Evolutionary conservation across 2,329 filamentous ascomycete genomes (phyloP).

Genomic region (Fusarium tuaranense): DNA sequence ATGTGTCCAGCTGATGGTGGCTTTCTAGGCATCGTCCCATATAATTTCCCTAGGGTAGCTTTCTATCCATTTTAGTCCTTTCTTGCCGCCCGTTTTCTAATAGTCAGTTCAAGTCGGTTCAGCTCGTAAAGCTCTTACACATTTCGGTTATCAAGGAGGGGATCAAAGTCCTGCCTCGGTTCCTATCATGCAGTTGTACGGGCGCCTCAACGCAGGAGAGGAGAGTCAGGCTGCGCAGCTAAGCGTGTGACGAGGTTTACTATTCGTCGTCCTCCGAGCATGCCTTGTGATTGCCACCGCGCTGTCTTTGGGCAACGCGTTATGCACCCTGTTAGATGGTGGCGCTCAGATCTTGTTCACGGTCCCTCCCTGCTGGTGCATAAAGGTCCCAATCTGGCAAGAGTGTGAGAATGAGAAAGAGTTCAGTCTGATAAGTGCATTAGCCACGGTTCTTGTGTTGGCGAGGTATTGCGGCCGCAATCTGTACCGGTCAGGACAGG

Average conservation of each 20-base stretch:
- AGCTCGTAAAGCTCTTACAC: conserved; percentile 25
- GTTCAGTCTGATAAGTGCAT: neutral
- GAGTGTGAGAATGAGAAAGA: neutral
- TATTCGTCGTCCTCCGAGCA: neutral
- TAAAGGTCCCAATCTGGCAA: conserved; percentile 6
- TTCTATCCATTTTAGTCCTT: neutral
- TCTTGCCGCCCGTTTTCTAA: conserved; percentile 16
- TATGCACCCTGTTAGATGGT: neutral
- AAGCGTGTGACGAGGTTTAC: neutral
- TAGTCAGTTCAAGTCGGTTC: conserved; percentile 22
- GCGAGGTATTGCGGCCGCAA: neutral
- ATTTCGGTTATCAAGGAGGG: conserved; percentile 18
- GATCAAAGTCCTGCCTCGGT: conserved; percentile 1
- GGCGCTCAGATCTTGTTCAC: conserved; percentile 2
- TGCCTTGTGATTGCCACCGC: conserved; percentile 9
- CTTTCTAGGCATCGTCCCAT: conserved; percentile 2
- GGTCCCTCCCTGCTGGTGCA: conserved; percentile 11
- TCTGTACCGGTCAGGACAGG: neutral
- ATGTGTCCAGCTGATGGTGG: neutral
- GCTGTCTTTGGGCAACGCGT: neutral
- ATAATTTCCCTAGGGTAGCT: conserved; percentile 9
- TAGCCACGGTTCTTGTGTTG: neutral
- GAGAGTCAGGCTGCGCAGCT: neutral
- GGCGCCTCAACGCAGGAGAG: conserved; percentile 23
- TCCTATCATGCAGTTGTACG: conserved; percentile 34